Conservation (phyloP, 352 stramenopile genomes). For the Pythium graminicola region DNA sequence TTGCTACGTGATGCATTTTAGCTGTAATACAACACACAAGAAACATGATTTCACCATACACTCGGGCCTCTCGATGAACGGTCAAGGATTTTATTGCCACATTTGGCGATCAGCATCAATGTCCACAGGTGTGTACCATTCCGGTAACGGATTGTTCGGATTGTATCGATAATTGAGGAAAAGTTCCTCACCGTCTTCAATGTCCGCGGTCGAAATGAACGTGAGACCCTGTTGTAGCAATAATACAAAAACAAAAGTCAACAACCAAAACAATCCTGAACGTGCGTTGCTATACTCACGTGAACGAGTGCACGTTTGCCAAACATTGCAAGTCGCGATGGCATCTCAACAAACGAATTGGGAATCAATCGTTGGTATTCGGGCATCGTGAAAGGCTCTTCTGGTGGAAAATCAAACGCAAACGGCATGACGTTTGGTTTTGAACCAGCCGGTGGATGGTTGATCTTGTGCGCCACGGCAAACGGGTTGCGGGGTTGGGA, state of each 20-base stretch:
- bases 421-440: slow-evolving; percentile 78
- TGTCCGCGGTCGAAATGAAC: slow-evolving; percentile 73
- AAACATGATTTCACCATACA: no score
- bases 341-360: slow-evolving; percentile 75
- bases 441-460: slow-evolving; percentile 62
- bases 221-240: slow-evolving; percentile 42
- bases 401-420: slow-evolving; percentile 69
- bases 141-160: slow-evolving; percentile 50
- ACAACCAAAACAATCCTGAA: neutral
- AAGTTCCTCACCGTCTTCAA: slow-evolving; percentile 69
- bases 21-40: neutral
- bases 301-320: slow-evolving; percentile 81
- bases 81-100: slow-evolving; percentile 58
- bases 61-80: no score
- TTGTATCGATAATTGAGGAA: slow-evolving; percentile 89
- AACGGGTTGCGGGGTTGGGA: slow-evolving; percentile 55
- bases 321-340: slow-evolving; percentile 75
- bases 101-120: slow-evolving; percentile 71
- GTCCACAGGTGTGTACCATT: slow-evolving; percentile 83
- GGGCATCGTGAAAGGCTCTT: slow-evolving; percentile 66
- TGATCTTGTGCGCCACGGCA: slow-evolving; percentile 81
- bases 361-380: slow-evolving; percentile 66
- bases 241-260: neutral
- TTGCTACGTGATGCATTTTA: slow-evolving; percentile 4
- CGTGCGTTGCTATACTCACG: slow-evolving; percentile 24